Base-by-base conservation (phyloP, 176 grass and related monocot species). In the Eragrostis curvula region DNA sequence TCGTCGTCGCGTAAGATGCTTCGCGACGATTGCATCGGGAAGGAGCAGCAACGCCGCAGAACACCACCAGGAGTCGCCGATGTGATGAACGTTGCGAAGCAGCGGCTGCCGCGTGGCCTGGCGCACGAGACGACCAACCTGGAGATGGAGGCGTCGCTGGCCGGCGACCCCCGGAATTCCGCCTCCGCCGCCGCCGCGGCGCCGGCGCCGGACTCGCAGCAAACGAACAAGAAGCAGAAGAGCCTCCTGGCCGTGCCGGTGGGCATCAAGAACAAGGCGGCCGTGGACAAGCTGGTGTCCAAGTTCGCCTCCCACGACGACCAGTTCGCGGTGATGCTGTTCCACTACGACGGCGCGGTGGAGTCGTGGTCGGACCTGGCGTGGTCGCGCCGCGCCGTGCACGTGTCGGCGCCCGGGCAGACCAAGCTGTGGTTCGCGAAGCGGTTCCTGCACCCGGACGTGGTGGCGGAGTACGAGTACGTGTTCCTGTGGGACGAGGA, bases 401-500 rank as follows among this genome's bases (percentile, higher is more conserved):
- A 66, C 71, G 59, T 74, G 40, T 24, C 67, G 12, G 67, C 52
- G 2, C 1, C 0, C 0, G 42, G 68, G 1, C 79, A 81, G 79
- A 81, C 25, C 24, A 81, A 71, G 53, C 59, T 70, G 85, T 87
- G 85, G 85, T 87, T 87, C 64, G 77, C 85, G 12, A 87, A 87
- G 77, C 59, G 85, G 6, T 81, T 87, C 77, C 52, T 81, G 47
- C 85, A 87, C 71, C 85, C 77, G n/a, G 85, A 81, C 64, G 50
- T 86, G 8, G 84, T 68, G 27, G 68, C 57, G 1, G 69, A 74
- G 36, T 80, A 86, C 42, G 68, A 79, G 12, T 86, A 86, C 44
- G 47, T 86, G 3, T 86, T 86, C 62, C n/a, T 86, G 0, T 86
- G 70, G 85, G 85, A 87, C 29, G 77, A 87, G 36, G 85, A 87